Percentiles rank a stretch among this genome's conserved stretches.
Conservation (phyloP, 495 filamentous ascomycete genomes). For the Penicillium samsonianum region DNA sequence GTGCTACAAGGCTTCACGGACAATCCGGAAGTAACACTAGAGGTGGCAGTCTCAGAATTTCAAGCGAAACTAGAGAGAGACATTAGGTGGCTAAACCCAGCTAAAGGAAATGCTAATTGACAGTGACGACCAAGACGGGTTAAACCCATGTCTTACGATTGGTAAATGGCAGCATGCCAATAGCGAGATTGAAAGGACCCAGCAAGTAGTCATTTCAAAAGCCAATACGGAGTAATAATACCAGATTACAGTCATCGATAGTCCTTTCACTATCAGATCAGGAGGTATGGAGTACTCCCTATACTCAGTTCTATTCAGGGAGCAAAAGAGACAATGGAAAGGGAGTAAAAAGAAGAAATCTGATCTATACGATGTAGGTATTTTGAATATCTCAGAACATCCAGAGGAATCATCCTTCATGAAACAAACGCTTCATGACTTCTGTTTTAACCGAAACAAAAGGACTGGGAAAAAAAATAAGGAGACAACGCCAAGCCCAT, state of each 20-base stretch:
- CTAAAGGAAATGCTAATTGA: neutral
- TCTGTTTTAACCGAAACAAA: constrained; percentile 14
- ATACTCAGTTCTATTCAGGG: neutral
- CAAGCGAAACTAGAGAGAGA: neutral
- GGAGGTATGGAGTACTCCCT: neutral
- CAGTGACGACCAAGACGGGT: no score
- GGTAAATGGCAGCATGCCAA: no score
- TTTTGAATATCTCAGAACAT: neutral
- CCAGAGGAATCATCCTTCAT: constrained; percentile 11
- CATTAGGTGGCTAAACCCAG: neutral
- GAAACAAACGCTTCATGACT: constrained; percentile 15
- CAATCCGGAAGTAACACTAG: neutral
- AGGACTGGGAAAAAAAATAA: neutral
- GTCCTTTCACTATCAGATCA: neutral
- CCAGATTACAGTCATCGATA: neutral
- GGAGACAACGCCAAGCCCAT: constrained; percentile 15
- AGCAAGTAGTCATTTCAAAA: no score
- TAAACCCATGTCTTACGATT: no score
- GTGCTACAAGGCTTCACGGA: neutral
- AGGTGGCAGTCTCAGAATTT: neutral
- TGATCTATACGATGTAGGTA: neutral
- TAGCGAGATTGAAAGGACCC: no score
- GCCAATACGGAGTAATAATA: no score
- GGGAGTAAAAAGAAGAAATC: neutral
- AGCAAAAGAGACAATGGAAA: neutral